phyloP scores from a whole-genome alignment of 179 eudicot species.

The Beta macrorhiza region DNA sequence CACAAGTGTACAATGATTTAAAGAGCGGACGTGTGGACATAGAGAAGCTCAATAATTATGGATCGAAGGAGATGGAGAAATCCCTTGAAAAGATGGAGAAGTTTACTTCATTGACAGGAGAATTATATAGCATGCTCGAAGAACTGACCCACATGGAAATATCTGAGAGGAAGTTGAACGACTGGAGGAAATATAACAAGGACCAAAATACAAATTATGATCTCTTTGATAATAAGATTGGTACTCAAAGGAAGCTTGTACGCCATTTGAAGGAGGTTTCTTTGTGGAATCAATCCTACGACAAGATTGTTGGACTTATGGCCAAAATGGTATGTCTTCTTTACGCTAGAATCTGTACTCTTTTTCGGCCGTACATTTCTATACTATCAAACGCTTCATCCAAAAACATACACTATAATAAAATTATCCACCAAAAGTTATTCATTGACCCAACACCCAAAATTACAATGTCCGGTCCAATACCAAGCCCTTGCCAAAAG shows the following conservation, averaged over 20 bases:
- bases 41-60: conserved; percentile 42
- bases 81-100: conserved; percentile 57
- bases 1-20: conserved; percentile 48
- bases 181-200: conserved; percentile 35
- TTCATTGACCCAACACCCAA: conserved; percentile 7
- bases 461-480: conserved; percentile 36
- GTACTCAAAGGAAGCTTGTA: conserved; percentile 51
- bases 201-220: conserved; percentile 29
- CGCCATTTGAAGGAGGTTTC: conserved; percentile 50
- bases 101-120: conserved; percentile 39
- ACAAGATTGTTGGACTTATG: conserved; percentile 51
- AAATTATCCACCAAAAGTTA: background rate
- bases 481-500: conserved; percentile 4
- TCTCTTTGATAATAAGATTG: conserved; percentile 47
- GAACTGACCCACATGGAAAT: conserved; percentile 51
- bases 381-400: background rate
- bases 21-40: conserved; percentile 50
- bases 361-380: conserved; percentile 50
- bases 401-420: background rate
- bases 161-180: conserved; percentile 44
- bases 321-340: conserved; percentile 48
- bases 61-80: conserved; percentile 44
- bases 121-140: conserved; percentile 49
- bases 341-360: conserved; percentile 47
- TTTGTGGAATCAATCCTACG: conserved; percentile 62